A percentile compares a stretch with the other conserved stretches of the same genome.
Conservation (phyloP, 768 basidiomycete genomes). For the Rhodotorula sphaerocarpa region DNA sequence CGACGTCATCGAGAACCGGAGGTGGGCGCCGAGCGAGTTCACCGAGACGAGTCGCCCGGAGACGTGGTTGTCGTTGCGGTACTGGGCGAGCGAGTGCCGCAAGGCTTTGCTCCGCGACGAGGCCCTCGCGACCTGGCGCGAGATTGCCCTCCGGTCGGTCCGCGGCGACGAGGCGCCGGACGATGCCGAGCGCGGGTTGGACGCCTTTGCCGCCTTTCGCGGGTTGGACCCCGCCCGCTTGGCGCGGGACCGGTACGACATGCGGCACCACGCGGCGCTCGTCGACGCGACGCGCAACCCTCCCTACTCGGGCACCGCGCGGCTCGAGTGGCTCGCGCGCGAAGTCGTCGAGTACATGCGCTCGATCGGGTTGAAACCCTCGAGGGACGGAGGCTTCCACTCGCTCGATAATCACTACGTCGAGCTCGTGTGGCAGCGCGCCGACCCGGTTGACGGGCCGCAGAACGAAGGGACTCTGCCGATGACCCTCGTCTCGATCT, state of each 20-base stretch:
- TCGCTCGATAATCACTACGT: constrained; percentile 26
- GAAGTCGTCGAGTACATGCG: constrained; percentile 14
- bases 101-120: constrained; percentile 11
- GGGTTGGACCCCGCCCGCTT: constrained; percentile 3
- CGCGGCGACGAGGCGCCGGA: constrained; percentile 2
- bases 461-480: constrained; percentile 18
- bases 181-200: constrained; percentile 25
- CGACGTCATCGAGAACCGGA: constrained; percentile 7
- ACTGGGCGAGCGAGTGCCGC: constrained; percentile 6
- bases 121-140: constrained; percentile 14
- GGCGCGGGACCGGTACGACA: not conserved
- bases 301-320: not conserved
- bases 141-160: not conserved
- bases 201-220: constrained; percentile 21
- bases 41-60: not conserved
- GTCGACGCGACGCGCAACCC: not conserved
- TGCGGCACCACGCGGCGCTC: not conserved
- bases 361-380: constrained; percentile 1
- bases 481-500: constrained; percentile 31
- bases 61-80: constrained; percentile 5
- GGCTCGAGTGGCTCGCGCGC: constrained; percentile 13
- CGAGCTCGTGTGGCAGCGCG: constrained; percentile 7
- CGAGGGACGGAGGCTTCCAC: constrained; percentile 1
- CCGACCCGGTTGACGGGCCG: not conserved
- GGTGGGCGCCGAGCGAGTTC: not conserved